A percentile compares a stretch with the other conserved stretches of the same genome.
Conservation (phyloP, 805 yeast species). For the Zygosaccharomyces rouxii region DNA sequence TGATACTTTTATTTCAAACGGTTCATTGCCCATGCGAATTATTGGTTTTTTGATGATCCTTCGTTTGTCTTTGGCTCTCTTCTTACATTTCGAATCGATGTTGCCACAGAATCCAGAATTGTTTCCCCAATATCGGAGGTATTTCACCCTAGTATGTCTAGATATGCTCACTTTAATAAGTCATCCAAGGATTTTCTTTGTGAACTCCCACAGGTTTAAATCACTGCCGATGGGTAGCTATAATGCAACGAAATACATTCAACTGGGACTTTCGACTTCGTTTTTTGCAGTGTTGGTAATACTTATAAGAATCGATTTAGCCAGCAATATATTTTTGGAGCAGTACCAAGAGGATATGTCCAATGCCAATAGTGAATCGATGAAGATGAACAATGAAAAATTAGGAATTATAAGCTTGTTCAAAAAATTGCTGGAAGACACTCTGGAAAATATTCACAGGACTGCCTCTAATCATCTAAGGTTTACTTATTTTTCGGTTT, state of each 20-base stretch:
- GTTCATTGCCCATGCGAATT: conserved; percentile 25
- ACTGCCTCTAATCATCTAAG: conserved; percentile 28
- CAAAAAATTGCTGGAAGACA: conserved; percentile 24
- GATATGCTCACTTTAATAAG: conserved; percentile 20
- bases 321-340: conserved; percentile 19
- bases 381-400: conserved; percentile 12
- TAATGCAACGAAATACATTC: conserved; percentile 27
- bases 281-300: conserved; percentile 26
- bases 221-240: conserved; percentile 22
- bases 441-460: conserved; percentile 23
- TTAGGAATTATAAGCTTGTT: conserved; percentile 23
- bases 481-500: conserved; percentile 32
- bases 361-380: not conserved
- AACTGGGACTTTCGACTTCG: conserved; percentile 27
- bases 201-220: conserved; percentile 19
- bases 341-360: conserved; percentile 13
- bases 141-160: conserved; percentile 19
- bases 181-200: conserved; percentile 24
- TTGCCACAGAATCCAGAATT: conserved; percentile 12
- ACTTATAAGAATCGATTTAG: conserved; percentile 25
- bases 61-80: conserved; percentile 28
- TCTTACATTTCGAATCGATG: conserved; percentile 28
- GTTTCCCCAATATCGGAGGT: conserved; percentile 21
- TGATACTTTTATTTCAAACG: conserved; percentile 12
- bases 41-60: conserved; percentile 26